Base-by-base conservation (phyloP, 352 stramenopile genomes). In the Phytophthora hibernalis region DNA sequence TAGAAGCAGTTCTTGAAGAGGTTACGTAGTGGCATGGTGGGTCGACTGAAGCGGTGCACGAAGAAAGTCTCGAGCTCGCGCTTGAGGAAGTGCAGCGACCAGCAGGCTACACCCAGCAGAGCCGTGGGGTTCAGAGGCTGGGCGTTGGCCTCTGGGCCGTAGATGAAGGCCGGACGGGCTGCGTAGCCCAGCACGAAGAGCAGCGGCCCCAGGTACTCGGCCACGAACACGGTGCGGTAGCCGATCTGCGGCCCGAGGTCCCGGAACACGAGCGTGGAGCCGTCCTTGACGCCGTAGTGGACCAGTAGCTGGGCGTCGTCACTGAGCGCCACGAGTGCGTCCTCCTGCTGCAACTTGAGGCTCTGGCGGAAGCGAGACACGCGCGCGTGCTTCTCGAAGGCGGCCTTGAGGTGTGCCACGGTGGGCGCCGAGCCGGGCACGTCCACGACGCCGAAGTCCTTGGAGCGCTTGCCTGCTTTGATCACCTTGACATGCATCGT, bases 1-100 rank as follows among this genome's bases (percentile, higher is more conserved):
- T 97, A 96, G 30, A 67, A 68, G 75, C 88, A 96, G 79, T 97
- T 97, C 74, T 96, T 96, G 68, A 96, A 97, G 10, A 97, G 61
- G 68, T 97, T 97, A 26, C 66, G 72, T 40, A 97, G 69, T 15
- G 91, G 89, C 91, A 97, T 96, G 35, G 87, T 97, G 42, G 85
- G 77, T 50, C 83, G 84, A 43, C 75, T 91, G 71, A 97, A 97
- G 67, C 84, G 87, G 71, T 97, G 89, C 54, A 97, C 88, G 65
- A 96, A 96, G 48, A 96, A 71, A 21, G 89, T 96, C 71, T 97
- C 89, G 42, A 96, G 56, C 66, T 95, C 77, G 47, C 89, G 77
- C 79, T 97, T 97, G 33, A 92, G 54, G 60, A 96, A 97, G 72
- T 97, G 91, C 28, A 85, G 49, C 20, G 72, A 89, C 88, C 88